phyloP scores from a whole-genome alignment of 306 rosid genomes.

The Rosa multiflora region DNA sequence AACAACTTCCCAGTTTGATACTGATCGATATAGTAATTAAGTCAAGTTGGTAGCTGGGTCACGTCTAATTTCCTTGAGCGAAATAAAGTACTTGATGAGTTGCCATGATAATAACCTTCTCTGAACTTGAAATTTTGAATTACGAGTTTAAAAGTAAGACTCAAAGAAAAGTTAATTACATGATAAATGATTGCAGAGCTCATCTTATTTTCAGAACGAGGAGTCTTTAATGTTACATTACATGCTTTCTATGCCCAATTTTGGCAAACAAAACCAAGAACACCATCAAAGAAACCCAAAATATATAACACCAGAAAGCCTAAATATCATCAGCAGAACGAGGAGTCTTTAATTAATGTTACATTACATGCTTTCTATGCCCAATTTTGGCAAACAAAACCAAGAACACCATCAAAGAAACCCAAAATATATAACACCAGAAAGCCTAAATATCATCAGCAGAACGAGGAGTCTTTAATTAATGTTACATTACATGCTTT shows the following conservation, averaged over 20 bases:
- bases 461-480: background rate
- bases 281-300: background rate
- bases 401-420: background rate
- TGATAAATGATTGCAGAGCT: background rate
- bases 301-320: background rate
- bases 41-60: background rate
- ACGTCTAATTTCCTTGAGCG: background rate
- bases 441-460: background rate
- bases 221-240: background rate
- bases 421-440: background rate
- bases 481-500: background rate
- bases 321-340: background rate
- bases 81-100: background rate
- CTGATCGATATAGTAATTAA: too few relatives aligned
- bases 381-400: background rate
- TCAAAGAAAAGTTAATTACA: background rate
- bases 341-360: background rate
- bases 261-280: background rate
- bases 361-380: background rate
- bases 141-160: background rate
- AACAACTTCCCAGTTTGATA: too few relatives aligned
- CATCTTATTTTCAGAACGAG: constrained; percentile 6
- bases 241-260: background rate
- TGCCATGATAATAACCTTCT: background rate
- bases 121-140: background rate